Evolutionary conservation across 2,329 filamentous ascomycete species (phyloP), one percentile per base, ranked within the genome.

Genomic region (Apiospora saccharicola): DNA sequence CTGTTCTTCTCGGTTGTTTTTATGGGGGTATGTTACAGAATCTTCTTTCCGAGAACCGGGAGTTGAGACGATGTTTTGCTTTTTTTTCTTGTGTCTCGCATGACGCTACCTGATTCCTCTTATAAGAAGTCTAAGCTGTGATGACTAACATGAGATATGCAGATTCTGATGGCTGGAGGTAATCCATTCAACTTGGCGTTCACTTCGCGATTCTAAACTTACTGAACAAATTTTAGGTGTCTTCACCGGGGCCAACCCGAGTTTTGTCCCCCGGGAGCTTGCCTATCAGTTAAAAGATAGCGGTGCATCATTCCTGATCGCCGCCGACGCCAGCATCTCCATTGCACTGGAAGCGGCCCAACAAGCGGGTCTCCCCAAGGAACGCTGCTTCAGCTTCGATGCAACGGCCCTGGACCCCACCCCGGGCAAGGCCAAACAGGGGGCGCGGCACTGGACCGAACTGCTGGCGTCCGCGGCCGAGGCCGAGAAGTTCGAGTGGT

Each of bases 241-340:
- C 71, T 96, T 96, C 83, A 93, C 91, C 0, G 93, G 93, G 37
- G 92, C 92, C 1, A 94, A 94, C 73, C 92, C 92, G 0, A 86
- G 86, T 6, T 94, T 90, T 76, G 90, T 93, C 0, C 84, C 89
- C 0, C 85, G 92, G 26, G 94, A 96, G 81, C 82, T 97, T 67
- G 92, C 90, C 8, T 92, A 93, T 80, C 94, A 96, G 81, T 84
- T 96, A 47, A 86, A 89, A 68, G 92, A 96, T 80, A 92, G 91
- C 71, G 91, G 88, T 0, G 91, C 93, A 0, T 87, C 81, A 8
- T 92, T 93, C 77, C 82, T 96, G 72, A 83, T 96, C 71, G 88
- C 89, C n/a, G 87, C 90, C 0, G 87, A 90, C 47, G 84, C 78
- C 0, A 88, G 86, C 73, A 82, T 95, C 30, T 86, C 90, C 14